Conservation (phyloP, 306 rosid genomes). For the Inga leiocalycina region DNA sequence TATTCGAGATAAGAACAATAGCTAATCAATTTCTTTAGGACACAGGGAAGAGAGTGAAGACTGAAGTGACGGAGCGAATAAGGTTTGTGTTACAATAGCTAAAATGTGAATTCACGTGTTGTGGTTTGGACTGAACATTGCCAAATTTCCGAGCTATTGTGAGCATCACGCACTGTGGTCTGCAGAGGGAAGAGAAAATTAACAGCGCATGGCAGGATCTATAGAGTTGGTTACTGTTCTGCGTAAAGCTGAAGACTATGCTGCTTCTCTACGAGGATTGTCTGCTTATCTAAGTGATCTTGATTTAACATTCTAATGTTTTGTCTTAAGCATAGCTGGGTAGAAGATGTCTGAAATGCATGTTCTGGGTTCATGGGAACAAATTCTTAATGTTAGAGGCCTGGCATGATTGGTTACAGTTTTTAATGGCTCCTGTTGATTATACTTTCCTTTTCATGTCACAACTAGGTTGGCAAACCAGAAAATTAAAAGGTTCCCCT, state of each 20-base stretch:
- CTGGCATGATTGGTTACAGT: neutral
- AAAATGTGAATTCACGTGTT: conserved; percentile 4
- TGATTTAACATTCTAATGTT: conserved; percentile 2
- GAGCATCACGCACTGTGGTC: neutral
- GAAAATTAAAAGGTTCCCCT: neutral
- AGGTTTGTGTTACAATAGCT: conserved; percentile 9
- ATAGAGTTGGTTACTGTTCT: neutral
- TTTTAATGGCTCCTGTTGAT: neutral
- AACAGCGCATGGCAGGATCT: neutral
- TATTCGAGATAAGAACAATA: neutral
- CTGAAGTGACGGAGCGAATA: conserved; percentile 1
- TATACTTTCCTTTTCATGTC: neutral
- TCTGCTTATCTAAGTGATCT: neutral
- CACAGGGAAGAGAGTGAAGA: neutral
- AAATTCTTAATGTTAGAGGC: neutral
- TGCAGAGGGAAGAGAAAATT: neutral
- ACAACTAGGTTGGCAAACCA: conserved; percentile 7
- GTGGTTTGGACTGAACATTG: conserved; percentile 1
- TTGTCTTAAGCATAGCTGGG: neutral
- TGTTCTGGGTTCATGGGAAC: conserved; percentile 1
- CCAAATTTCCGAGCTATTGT: neutral
- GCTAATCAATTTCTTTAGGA: neutral
- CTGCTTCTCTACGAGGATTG: conserved; percentile 8
- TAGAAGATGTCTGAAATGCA: neutral
- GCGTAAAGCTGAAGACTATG: neutral